phyloP scores from a whole-genome alignment of 768 basidiomycete genomes.

The Pulveroboletus sp. region DNA sequence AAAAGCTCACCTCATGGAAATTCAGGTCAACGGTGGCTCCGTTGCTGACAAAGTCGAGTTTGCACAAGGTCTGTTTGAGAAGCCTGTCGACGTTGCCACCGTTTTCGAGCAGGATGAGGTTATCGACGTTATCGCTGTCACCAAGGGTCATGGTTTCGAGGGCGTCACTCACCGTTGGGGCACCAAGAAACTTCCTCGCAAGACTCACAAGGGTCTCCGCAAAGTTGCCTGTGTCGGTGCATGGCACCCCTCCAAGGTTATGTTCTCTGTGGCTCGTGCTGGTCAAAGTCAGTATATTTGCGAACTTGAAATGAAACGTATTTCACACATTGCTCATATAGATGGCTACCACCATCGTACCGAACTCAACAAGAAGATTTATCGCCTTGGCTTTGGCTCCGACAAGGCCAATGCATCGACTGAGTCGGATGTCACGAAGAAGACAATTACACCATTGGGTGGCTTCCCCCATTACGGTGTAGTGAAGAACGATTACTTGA shows the following conservation, averaged over 20 bases:
- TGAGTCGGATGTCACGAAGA: constrained; percentile 90
- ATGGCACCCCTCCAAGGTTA: constrained; percentile 99
- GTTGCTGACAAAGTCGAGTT: constrained; percentile 97
- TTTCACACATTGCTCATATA: constrained; percentile 27
- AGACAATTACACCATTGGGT: constrained; percentile 94
- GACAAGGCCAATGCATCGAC: constrained; percentile 88
- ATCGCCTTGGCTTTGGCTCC: constrained; percentile 80
- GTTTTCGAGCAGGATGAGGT: constrained; percentile 97
- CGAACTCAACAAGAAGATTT: constrained; percentile 98
- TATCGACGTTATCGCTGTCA: constrained; percentile 95
- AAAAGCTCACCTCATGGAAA: constrained; percentile 99
- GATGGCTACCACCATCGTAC: constrained; percentile 96
- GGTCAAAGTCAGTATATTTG: constrained; percentile 81
- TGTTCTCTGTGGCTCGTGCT: constrained; percentile 99
- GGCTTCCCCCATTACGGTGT: constrained; percentile 99
- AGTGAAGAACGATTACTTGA: constrained; percentile 97
- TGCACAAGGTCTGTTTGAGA: constrained; percentile 92
- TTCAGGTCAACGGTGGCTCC: constrained; percentile 97
- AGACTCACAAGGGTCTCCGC: constrained; percentile 99
- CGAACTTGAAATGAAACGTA: neutral
- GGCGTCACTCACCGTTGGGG: constrained; percentile 99
- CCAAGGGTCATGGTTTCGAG: constrained; percentile 99
- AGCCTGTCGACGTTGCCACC: constrained; percentile 77
- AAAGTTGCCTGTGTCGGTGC: constrained; percentile 99
- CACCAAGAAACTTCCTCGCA: constrained; percentile 95